phyloP scores from a whole-genome alignment of 2,329 filamentous ascomycete genomes.

The Colletotrichum sojae region DNA sequence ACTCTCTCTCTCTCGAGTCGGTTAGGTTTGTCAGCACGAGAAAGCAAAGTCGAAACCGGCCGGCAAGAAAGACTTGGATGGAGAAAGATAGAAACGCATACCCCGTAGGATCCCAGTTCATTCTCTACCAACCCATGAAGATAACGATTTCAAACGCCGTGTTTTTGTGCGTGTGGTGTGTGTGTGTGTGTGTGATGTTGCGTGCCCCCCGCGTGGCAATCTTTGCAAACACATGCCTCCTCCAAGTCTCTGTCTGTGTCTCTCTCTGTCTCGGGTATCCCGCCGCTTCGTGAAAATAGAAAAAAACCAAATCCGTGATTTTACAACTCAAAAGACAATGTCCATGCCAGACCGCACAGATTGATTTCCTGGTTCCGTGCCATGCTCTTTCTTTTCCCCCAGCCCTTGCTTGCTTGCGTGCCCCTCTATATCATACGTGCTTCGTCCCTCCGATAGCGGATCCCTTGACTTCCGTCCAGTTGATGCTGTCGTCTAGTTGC shows the following conservation, averaged over 20 bases:
- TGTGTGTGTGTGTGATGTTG: no score
- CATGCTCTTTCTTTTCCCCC: no score
- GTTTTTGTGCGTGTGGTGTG: conserved; percentile 29
- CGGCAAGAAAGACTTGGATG: conserved; percentile 6
- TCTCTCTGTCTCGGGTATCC: conserved; percentile 29
- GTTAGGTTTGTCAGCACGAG: conserved; percentile 27
- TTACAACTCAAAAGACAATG: not conserved
- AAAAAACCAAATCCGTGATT: conserved; percentile 39
- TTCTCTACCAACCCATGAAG: conserved; percentile 41
- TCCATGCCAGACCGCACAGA: conserved; percentile 37
- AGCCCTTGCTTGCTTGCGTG: not conserved
- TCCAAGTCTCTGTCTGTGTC: not conserved
- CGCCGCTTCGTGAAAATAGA: conserved; percentile 41
- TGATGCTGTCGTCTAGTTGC: conserved; percentile 87
- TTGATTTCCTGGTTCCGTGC: no score
- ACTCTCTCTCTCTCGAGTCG: conserved; percentile 55
- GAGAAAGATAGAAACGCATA: conserved; percentile 40
- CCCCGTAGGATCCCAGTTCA: conserved; percentile 41
- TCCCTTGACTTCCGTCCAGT: conserved; percentile 93
- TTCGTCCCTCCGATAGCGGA: conserved; percentile 88
- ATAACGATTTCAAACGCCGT: conserved; percentile 37
- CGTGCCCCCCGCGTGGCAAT: not conserved
- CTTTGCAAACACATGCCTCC: conserved; percentile 29
- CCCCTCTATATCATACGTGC: conserved; percentile 64
- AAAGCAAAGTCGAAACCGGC: conserved; percentile 5